These are phyloP conservation scores for Cokeromyces recurvatus DNA, from an alignment of 371 early-diverging fungal species.

Conservation along the genomic window DNA sequence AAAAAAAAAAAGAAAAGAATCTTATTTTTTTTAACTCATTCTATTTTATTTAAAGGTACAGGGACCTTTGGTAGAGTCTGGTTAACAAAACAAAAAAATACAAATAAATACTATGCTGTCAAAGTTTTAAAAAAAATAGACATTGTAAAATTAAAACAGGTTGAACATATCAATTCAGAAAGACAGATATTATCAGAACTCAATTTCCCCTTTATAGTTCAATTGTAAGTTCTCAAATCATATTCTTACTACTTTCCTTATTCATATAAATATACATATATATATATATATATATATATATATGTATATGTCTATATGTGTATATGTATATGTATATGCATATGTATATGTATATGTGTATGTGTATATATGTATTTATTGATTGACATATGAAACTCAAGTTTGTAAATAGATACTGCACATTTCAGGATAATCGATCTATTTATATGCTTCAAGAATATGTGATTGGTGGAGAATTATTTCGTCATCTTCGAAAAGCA, in stretches of 20 bases:
- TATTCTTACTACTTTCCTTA: conserved; percentile 11
- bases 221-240: conserved; percentile 75
- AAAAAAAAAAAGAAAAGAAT: neutral
- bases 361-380: too few relatives aligned
- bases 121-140: conserved; percentile 91
- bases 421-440: conserved; percentile 87
- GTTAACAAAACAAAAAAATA: conserved; percentile 60
- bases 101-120: conserved; percentile 80
- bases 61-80: conserved; percentile 93
- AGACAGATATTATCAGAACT: conserved; percentile 85
- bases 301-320: too few relatives aligned
- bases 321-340: too few relatives aligned
- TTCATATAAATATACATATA: neutral
- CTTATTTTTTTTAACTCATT: neutral
- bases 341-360: too few relatives aligned
- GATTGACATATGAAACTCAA: too few relatives aligned
- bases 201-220: conserved; percentile 94
- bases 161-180: conserved; percentile 97
- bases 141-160: conserved; percentile 90
- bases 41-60: conserved; percentile 37
- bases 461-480: conserved; percentile 95
- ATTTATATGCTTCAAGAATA: conserved; percentile 97
- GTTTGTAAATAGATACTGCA: conserved; percentile 65
- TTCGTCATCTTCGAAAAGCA: conserved; percentile 84
- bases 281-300: too few relatives aligned